phyloP scores from a whole-genome alignment of 108 stramenopile species.

The Nitzschia sp. region DNA sequence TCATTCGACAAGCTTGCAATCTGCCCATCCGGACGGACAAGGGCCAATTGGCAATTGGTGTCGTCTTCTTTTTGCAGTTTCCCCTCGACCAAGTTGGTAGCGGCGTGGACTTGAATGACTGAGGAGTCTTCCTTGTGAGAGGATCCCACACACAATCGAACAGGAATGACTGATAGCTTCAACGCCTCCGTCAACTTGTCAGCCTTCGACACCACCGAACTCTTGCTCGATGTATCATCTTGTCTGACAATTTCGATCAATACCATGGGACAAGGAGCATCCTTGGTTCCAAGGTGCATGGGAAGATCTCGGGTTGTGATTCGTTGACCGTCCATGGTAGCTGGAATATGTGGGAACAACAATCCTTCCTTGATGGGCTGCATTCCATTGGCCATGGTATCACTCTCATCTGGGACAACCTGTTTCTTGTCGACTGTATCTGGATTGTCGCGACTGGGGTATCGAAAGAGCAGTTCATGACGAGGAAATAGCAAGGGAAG shows the following conservation, averaged over 20 bases:
- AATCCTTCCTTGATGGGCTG: conserved; percentile 29
- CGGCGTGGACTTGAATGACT: too few species aligned
- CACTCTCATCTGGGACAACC: background rate
- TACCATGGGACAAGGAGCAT: conserved; percentile 10
- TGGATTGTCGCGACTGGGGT: conserved; percentile 15
- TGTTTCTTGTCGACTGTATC: background rate
- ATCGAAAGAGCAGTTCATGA: conserved; percentile 76
- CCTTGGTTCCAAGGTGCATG: conserved; percentile 16
- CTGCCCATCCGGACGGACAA: conserved; percentile 73
- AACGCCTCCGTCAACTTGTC: too few species aligned
- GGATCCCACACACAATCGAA: too few species aligned
- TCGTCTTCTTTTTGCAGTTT: too few species aligned
- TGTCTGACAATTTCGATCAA: too few species aligned
- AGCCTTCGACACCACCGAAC: too few species aligned
- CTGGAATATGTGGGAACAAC: conserved; percentile 59
- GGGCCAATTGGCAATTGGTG: background rate
- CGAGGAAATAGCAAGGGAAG: conserved; percentile 84
- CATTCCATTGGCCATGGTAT: conserved; percentile 5
- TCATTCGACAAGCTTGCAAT: conserved; percentile 24
- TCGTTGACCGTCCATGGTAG: conserved; percentile 12
- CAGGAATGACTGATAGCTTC: too few species aligned
- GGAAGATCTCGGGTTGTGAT: conserved; percentile 39
- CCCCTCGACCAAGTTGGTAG: too few species aligned
- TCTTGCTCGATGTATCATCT: too few species aligned
- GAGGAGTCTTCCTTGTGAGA: too few species aligned